Base-by-base conservation (phyloP, 805 yeast genomes). In the Ascoidea rubescens region DNA sequence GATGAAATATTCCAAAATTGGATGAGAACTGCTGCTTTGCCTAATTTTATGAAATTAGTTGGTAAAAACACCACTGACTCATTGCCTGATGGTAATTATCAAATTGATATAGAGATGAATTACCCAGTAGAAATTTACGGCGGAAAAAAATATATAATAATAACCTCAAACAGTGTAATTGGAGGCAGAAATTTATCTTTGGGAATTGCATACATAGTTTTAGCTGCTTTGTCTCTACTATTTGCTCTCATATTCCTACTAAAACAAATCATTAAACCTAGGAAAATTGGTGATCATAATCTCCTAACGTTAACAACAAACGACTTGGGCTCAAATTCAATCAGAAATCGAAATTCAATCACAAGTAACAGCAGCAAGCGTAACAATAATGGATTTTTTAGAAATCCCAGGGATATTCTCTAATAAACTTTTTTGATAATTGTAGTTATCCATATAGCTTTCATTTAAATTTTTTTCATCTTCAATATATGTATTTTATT, bases 161-260 rank as follows among this genome's bases (percentile, higher is more conserved):
- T 93, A 21, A 82, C 96, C 7, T 88, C 96, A 4, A 82, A 84
- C 54, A 77, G 87, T 45, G 80, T 83, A 1, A 75, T 89, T 58
- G 99, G 99, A 8, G 97, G 96, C 12, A 73, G 96, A 50, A 89
- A 91, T 65, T 65, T 84, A 66, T 80, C 87, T 57, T 67, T 93
- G 54, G 96, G 97, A 2, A 76, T 93, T 17, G 83, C 95, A 16
- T 93, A 86, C 65, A 65, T 90, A 51, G 80, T 88, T 4, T 91
- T 88, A 8, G 96, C 96, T 0, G 87, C 84, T 0, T 62, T 91
- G 5, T 75, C 88, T 31, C 72, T 86, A 44, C 65, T 83, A 6
- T 80, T 87, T 60, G 95, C 87, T 47, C 65, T 86, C 1, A 74
- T 80, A 7, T 93, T 93, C 69, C 70, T 91, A 60, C 64, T 86